Percentiles rank a stretch among this genome's conserved stretches.
Conservation (phyloP, 164 flowering plant genomes). For the Cinnamomum chago region DNA sequence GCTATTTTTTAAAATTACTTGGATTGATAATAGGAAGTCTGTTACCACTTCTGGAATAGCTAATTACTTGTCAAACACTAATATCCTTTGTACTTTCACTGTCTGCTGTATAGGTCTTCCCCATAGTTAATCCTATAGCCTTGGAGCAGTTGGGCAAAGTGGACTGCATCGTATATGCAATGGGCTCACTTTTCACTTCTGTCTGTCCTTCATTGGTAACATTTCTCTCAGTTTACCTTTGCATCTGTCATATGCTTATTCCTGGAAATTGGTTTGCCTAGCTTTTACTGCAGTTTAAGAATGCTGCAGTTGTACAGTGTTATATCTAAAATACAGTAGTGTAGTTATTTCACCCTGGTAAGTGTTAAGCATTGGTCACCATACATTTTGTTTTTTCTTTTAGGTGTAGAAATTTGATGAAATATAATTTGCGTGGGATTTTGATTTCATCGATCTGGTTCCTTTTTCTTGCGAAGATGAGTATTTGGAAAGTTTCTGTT, state of each 20-base stretch:
- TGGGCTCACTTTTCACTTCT: conserved; percentile 97
- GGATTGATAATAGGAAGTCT: not conserved
- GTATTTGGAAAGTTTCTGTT: conserved; percentile 1
- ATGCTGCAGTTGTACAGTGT: too few relatives aligned
- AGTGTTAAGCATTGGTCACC: too few relatives aligned
- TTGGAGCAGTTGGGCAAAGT: conserved; percentile 69
- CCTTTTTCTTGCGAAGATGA: not conserved
- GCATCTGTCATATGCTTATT: not conserved
- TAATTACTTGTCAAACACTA: not conserved
- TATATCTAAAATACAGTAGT: too few relatives aligned
- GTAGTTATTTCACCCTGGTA: too few relatives aligned
- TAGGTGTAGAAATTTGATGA: not conserved
- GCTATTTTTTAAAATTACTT: not conserved
- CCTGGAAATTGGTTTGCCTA: not conserved
- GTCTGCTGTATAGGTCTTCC: conserved; percentile 62
- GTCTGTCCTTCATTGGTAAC: conserved; percentile 93
- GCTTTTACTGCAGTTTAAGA: too few relatives aligned
- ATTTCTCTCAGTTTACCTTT: not conserved
- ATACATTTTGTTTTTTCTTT: too few relatives aligned
- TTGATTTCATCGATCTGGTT: not conserved
- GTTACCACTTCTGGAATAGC: not conserved
- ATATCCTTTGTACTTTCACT: not conserved
- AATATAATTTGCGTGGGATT: not conserved
- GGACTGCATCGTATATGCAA: conserved; percentile 86
- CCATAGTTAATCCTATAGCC: conserved; percentile 61